Evolutionary conservation across 805 yeast genomes (phyloP).

Genomic region (Starmera caribaea): DNA sequence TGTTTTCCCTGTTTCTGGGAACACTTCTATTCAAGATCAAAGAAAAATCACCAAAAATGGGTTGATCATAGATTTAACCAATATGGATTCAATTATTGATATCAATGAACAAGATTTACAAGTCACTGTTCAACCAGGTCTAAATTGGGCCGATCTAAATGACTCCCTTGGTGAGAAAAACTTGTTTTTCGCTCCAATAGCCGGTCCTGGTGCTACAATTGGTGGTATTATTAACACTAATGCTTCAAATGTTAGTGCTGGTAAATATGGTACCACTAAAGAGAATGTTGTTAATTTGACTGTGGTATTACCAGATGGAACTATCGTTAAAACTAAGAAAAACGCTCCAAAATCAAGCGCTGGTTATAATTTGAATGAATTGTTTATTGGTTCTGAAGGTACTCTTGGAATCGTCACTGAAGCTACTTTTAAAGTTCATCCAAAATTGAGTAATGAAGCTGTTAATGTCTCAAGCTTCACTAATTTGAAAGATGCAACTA

Average conservation of each 20-base stretch:
- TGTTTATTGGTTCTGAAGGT: constrained; percentile 66
- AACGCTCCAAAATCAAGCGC: constrained; percentile 66
- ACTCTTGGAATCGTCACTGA: constrained; percentile 66
- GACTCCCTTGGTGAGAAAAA: constrained; percentile 31
- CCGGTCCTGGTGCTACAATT: constrained; percentile 65
- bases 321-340: constrained; percentile 54
- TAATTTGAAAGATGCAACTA: constrained; percentile 59
- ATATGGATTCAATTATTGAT: constrained; percentile 43
- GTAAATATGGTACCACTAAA: constrained; percentile 63
- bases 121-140: constrained; percentile 59
- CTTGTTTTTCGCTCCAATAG: constrained; percentile 66
- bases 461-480: constrained; percentile 62
- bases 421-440: constrained; percentile 57
- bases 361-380: constrained; percentile 62
- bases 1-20: constrained; percentile 63
- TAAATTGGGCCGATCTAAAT: constrained; percentile 60
- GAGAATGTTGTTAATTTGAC: constrained; percentile 55
- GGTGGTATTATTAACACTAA: constrained; percentile 66
- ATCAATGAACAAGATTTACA: constrained; percentile 55
- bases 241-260: constrained; percentile 67
- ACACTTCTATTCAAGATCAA: constrained; percentile 72
- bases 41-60: constrained; percentile 41
- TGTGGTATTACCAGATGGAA: constrained; percentile 67
- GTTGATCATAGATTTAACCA: constrained; percentile 25
- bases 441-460: constrained; percentile 46